Evolutionary conservation across 352 stramenopile species (phyloP), one percentile per base, ranked within the genome.

Genomic region (Phytophthora pini): DNA sequence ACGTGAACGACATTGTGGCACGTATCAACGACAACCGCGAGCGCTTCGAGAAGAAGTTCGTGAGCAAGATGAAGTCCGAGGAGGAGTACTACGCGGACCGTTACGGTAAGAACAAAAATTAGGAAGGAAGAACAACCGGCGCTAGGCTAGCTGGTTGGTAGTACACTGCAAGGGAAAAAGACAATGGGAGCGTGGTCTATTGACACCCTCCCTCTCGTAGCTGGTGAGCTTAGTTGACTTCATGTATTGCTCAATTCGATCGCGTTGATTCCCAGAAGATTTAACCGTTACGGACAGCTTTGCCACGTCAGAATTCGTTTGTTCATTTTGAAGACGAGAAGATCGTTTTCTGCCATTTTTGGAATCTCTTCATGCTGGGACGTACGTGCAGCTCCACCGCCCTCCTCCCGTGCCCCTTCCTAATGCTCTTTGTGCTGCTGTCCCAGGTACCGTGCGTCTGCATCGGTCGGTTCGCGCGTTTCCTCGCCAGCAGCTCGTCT

Each of bases 21-120:
- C 89, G 91, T 54, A 97, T 97, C 72, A 93, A 92, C 64, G 81
- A 92, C 56, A 95, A 97, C 68, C 86, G 86, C 52, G 87, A 95
- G 50, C 84, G 87, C n/a, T 94, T 96, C 32, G 89, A 96, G 68
- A 94, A 95, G 76, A 97, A 97, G 77, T 97, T 97, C 70, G 87
- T 87, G 62, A 96, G 82, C 85, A 97, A 97, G 76, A 97, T 96
- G 89, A 89, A 96, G 77, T 81, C 91, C n/a, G 89, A 97, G 66
- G 82, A 93, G 48, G 89, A 97, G 72, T 97, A 97, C 74, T 97
- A 97, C 74, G 88, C 90, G 45, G 88, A 96, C 55, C 87, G 91
- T 51, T 97, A 97, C 63, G 66, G 66, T 56, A 89, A 88, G 71
- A 73, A 62, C 26, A 69, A 76, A 43, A 78, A 92, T 61, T 80